A percentile compares a stretch with the other conserved stretches of the same genome.
Conservation (phyloP, 768 basidiomycete species). For the Pleurotus platypus region DNA sequence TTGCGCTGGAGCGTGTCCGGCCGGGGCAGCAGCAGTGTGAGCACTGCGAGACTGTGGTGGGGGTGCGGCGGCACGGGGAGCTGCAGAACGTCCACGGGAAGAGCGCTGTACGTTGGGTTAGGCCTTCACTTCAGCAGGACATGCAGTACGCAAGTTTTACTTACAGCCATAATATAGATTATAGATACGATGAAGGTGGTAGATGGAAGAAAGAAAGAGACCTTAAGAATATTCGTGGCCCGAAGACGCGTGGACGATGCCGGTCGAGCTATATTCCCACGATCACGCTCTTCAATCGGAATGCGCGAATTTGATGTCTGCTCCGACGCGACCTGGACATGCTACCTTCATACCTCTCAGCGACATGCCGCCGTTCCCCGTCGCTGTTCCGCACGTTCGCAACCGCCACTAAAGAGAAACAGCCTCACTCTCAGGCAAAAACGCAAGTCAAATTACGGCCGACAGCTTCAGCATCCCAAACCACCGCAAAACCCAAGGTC, state of each 20-base stretch:
- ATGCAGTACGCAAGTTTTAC: conserved; percentile 13
- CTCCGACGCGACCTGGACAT: not conserved
- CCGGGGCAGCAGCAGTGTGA: conserved; percentile 47
- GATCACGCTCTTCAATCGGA: not conserved
- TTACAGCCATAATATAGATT: conserved; percentile 43
- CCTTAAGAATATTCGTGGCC: not conserved
- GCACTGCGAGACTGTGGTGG: conserved; percentile 45
- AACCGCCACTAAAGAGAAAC: not conserved
- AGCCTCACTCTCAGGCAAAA: not conserved
- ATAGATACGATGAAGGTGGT: conserved; percentile 4
- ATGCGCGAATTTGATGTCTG: no score
- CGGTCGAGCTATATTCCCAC: not conserved
- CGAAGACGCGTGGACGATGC: not conserved
- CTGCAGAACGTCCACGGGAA: conserved; percentile 70
- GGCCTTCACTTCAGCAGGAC: no score
- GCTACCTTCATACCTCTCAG: conserved; percentile 4
- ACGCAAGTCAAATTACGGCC: not conserved
- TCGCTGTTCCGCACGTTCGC: not conserved
- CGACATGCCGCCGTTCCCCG: conserved; percentile 5
- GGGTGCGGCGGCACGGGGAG: conserved; percentile 40
- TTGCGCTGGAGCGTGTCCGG: conserved; percentile 36
- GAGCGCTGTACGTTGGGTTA: conserved; percentile 48
- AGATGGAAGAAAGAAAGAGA: not conserved
- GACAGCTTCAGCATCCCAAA: not conserved
- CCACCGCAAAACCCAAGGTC: not conserved